Conservation (phyloP, 179 eudicot species). For the Carnegiea gigantea region DNA sequence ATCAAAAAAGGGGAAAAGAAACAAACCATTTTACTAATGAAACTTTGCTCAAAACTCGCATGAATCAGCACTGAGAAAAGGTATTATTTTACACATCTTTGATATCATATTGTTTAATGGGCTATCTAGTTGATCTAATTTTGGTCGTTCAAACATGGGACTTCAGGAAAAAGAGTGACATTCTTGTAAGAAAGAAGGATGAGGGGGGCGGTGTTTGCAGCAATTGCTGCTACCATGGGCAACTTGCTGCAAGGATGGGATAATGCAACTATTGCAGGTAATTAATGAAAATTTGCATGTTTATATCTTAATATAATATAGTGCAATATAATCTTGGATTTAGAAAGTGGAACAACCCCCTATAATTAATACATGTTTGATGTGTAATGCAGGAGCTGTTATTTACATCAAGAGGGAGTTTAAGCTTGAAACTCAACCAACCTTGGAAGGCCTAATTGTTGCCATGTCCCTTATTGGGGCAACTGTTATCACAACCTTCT, state of each 20-base stretch:
- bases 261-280: slow-evolving; percentile 55
- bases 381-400: slow-evolving; percentile 40
- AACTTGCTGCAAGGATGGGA: slow-evolving; percentile 59
- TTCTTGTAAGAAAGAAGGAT: slow-evolving; percentile 26
- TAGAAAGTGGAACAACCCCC: too few species aligned
- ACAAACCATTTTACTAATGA: neutral
- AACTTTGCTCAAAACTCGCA: neutral
- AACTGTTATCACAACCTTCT: slow-evolving; percentile 45
- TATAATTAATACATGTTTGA: neutral
- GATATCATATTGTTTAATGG: too few species aligned
- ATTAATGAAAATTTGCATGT: too few species aligned
- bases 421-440: slow-evolving; percentile 40
- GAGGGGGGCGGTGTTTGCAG: slow-evolving; percentile 51
- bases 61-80: neutral
- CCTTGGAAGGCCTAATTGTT: slow-evolving; percentile 45
- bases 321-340: too few species aligned
- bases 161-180: slow-evolving; percentile 12
- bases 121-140: too few species aligned
- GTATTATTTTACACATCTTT: slow-evolving; percentile 1
- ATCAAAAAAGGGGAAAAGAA: neutral
- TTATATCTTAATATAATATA: too few species aligned
- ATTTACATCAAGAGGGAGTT: slow-evolving; percentile 52
- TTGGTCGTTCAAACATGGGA: slow-evolving; percentile 1
- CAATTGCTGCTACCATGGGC: slow-evolving; percentile 51
- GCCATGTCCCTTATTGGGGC: slow-evolving; percentile 54